A percentile compares a stretch with the other conserved stretches of the same genome.
Conservation (phyloP, 1,284 basidiomycete species). For the Sporisorium reilianum region DNA sequence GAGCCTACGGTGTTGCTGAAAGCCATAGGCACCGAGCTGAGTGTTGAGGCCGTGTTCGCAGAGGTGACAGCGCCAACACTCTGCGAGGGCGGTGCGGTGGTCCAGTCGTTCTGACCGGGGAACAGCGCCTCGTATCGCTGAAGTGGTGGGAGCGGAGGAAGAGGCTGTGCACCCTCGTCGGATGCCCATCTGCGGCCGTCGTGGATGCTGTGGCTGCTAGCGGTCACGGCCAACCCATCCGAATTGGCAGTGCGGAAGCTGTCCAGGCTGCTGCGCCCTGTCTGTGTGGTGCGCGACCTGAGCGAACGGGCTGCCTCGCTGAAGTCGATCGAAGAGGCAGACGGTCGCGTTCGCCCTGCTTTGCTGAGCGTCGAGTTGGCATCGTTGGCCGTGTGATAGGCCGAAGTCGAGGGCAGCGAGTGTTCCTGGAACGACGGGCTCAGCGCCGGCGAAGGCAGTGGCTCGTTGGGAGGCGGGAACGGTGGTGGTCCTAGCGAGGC, state of each 20-base stretch:
- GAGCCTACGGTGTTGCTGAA: slow-evolving; percentile 28
- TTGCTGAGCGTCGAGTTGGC: slow-evolving; percentile 17
- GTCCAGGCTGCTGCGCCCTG: slow-evolving; percentile 33
- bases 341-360: slow-evolving; percentile 17
- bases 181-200: slow-evolving; percentile 12
- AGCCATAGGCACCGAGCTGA: slow-evolving; percentile 29
- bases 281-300: slow-evolving; percentile 25
- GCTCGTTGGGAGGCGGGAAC: slow-evolving; percentile 49
- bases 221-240: slow-evolving; percentile 24
- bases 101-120: slow-evolving; percentile 21
- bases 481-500: slow-evolving; percentile 42
- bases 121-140: slow-evolving; percentile 41
- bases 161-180: slow-evolving; percentile 16
- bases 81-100: not conserved
- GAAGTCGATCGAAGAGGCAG: slow-evolving; percentile 35
- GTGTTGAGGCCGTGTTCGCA: slow-evolving; percentile 16
- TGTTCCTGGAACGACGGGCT: slow-evolving; percentile 37
- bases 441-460: slow-evolving; percentile 37
- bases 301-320: slow-evolving; percentile 27
- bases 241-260: slow-evolving; percentile 46
- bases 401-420: slow-evolving; percentile 25
- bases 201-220: slow-evolving; percentile 22
- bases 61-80: slow-evolving; percentile 1
- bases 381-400: slow-evolving; percentile 27
- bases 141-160: slow-evolving; percentile 33